A percentile compares a stretch with the other conserved stretches of the same genome.
These are phyloP conservation scores for Suhomyces coccinellae DNA, from an alignment of 1,139 yeast species.

Conservation along the genomic window DNA sequence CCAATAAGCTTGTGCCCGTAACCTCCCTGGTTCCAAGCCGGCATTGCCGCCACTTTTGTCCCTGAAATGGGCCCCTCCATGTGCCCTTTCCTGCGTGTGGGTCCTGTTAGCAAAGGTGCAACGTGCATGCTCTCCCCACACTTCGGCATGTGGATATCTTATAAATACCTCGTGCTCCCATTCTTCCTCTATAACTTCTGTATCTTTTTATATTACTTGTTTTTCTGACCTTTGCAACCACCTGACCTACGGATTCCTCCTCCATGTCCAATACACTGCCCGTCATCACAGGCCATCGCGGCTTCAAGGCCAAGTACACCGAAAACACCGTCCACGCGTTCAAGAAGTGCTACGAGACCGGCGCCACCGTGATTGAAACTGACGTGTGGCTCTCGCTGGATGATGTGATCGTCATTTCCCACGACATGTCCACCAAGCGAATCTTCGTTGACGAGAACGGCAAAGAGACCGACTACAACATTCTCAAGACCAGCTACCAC, in stretches of 20 bases:
- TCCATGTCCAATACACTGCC: constrained; percentile 22
- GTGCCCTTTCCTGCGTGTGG: neutral
- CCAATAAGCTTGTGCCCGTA: neutral
- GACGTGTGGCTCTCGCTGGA: constrained; percentile 82
- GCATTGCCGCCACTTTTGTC: neutral
- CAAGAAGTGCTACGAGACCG: constrained; percentile 64
- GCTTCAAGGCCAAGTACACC: constrained; percentile 62
- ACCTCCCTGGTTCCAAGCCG: too few relatives aligned
- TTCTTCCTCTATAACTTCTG: too few relatives aligned
- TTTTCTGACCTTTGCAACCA: too few relatives aligned
- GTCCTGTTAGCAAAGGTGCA: neutral
- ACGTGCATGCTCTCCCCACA: constrained; percentile 1
- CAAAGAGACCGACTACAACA: constrained; percentile 38
- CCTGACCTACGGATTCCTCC: too few relatives aligned
- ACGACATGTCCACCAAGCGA: constrained; percentile 62
- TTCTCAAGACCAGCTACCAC: constrained; percentile 42
- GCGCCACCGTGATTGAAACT: constrained; percentile 76
- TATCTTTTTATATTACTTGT: neutral
- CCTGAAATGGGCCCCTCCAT: neutral
- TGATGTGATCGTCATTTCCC: constrained; percentile 72
- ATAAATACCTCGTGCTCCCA: neutral
- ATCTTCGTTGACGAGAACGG: constrained; percentile 56
- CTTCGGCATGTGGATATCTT: neutral
- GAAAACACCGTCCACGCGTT: constrained; percentile 82
- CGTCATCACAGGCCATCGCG: constrained; percentile 46